Percentiles rank a stretch among this genome's conserved stretches.
These are phyloP conservation scores for Penicillium brevicompactum DNA, from an alignment of 2,329 filamentous ascomycete species.

Conservation along the genomic window DNA sequence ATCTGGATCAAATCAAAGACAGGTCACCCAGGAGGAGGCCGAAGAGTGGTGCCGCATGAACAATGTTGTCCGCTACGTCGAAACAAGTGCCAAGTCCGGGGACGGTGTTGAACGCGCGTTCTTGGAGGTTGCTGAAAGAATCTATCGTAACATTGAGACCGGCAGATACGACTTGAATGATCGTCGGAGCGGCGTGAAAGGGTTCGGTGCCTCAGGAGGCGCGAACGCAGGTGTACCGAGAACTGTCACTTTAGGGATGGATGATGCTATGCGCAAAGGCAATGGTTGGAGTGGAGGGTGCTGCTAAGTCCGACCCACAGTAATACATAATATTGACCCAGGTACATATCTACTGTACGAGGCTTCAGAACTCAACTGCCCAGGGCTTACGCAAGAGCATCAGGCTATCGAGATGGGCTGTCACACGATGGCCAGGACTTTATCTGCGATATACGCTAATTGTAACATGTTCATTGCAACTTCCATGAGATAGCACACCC, in stretches of 20 bases:
- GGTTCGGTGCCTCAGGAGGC: conserved; percentile 46
- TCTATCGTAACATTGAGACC: conserved; percentile 95
- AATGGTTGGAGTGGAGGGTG: conserved; percentile 40
- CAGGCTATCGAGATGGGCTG: background rate
- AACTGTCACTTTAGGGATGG: conserved; percentile 49
- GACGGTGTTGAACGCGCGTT: conserved; percentile 94
- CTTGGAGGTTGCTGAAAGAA: conserved; percentile 87
- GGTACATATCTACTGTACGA: background rate
- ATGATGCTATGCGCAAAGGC: conserved; percentile 50
- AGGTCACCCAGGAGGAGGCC: conserved; percentile 81
- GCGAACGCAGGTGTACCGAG: conserved; percentile 37
- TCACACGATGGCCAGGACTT: background rate
- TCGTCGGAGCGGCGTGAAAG: conserved; percentile 87
- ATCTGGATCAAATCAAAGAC: conserved; percentile 58
- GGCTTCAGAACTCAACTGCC: background rate
- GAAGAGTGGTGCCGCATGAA: conserved; percentile 86
- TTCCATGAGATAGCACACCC: background rate
- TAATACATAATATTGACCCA: background rate
- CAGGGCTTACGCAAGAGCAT: background rate
- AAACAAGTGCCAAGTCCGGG: conserved; percentile 94
- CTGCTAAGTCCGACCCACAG: conserved; percentile 31
- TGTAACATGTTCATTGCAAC: background rate
- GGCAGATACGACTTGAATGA: conserved; percentile 95
- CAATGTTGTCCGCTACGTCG: conserved; percentile 88
- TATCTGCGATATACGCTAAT: background rate